Evolutionary conservation across 2,329 filamentous ascomycete species (phyloP).

Genomic region (Clarireedia homoeocarpa): DNA sequence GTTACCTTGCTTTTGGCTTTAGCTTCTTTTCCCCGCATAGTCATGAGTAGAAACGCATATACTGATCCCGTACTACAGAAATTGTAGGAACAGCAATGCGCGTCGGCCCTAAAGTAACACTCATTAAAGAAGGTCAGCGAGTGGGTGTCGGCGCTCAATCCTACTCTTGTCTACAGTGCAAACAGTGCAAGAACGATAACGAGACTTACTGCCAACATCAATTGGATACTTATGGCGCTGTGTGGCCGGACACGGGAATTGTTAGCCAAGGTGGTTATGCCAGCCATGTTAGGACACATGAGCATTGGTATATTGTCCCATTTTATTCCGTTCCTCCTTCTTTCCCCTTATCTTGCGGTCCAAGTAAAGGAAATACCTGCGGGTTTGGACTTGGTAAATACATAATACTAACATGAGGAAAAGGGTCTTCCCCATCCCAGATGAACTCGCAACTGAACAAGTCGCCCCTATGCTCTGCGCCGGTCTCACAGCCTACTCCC

Average conservation of each 20-base stretch:
- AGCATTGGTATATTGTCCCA: conserved; percentile 50
- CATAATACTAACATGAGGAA: background rate
- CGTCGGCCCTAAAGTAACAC: conserved; percentile 57
- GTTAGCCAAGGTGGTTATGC: conserved; percentile 57
- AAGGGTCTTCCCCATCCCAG: conserved; percentile 59
- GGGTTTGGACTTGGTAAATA: background rate
- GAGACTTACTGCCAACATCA: conserved; percentile 47
- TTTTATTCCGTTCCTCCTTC: background rate
- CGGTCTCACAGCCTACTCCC: conserved; percentile 72
- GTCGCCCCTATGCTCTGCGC: conserved; percentile 81
- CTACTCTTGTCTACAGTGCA: conserved; percentile 45
- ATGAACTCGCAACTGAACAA: conserved; percentile 51
- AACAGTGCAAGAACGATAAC: conserved; percentile 46
- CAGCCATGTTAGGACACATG: conserved; percentile 63
- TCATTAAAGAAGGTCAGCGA: conserved; percentile 43
- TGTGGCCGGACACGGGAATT: conserved; percentile 51
- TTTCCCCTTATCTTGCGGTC: too few relatives aligned
- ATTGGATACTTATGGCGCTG: conserved; percentile 42
- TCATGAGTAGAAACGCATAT: background rate
- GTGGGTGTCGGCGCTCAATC: conserved; percentile 49
- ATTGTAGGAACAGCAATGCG: conserved; percentile 62
- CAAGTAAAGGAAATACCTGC: background rate
- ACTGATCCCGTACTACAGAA: conserved; percentile 34
- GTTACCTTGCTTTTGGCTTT: too few relatives aligned
- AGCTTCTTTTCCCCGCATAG: background rate